Conservation (phyloP, 2,329 filamentous ascomycete species). For the Colletotrichum sp. region DNA sequence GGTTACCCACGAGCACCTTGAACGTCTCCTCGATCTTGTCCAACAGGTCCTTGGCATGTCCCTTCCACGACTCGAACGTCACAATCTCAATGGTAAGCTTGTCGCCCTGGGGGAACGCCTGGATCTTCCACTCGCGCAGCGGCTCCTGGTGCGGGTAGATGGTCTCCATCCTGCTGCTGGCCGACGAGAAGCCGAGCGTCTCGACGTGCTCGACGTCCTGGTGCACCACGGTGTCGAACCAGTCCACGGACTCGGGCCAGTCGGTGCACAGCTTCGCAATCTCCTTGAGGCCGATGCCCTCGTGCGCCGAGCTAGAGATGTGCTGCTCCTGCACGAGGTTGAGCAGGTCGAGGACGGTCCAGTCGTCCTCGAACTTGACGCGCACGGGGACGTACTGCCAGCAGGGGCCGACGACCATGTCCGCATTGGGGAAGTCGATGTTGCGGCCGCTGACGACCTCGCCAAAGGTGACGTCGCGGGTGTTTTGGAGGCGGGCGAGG, state of each 20-base stretch:
- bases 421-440: slow-evolving; percentile 57
- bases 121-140: slow-evolving; percentile 62
- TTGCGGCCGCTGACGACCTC: slow-evolving; percentile 70
- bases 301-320: slow-evolving; percentile 58
- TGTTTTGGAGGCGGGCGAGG: slow-evolving; percentile 56
- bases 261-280: slow-evolving; percentile 53
- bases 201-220: slow-evolving; percentile 68
- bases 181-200: slow-evolving; percentile 44
- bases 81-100: slow-evolving; percentile 62
- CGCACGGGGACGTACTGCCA: slow-evolving; percentile 72
- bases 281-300: slow-evolving; percentile 58
- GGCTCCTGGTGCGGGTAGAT: slow-evolving; percentile 63
- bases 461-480: slow-evolving; percentile 66
- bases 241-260: slow-evolving; percentile 43
- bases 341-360: slow-evolving; percentile 58
- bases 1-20: slow-evolving; percentile 40
- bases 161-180: slow-evolving; percentile 54
- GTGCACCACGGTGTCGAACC: slow-evolving; percentile 62
- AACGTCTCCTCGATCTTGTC: slow-evolving; percentile 50
- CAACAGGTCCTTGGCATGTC: slow-evolving; percentile 54
- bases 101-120: slow-evolving; percentile 61
- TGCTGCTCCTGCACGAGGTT: slow-evolving; percentile 61
- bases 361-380: slow-evolving; percentile 54
- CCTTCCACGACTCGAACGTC: slow-evolving; percentile 60
- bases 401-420: slow-evolving; percentile 66